Evolutionary conservation across 768 basidiomycete species (phyloP).

Genomic region (Macrolepiota dolichaula): DNA sequence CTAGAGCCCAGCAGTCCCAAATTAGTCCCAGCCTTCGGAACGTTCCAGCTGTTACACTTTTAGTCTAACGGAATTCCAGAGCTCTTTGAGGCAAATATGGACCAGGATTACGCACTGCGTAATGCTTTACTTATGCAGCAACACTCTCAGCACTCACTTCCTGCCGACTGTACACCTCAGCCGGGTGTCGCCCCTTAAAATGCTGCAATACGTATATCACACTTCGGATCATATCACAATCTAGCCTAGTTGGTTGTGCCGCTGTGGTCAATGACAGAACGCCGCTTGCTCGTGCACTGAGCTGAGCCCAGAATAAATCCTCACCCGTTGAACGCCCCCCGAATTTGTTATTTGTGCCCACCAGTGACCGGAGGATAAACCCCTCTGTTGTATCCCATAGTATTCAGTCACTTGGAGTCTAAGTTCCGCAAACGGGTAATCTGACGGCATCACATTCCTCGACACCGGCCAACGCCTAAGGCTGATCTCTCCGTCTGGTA

Average conservation of each 20-base stretch:
- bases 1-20: neutral
- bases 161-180: neutral
- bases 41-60: constrained; percentile 5
- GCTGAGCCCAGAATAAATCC: too few species aligned
- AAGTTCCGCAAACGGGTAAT: neutral
- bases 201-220: too few species aligned
- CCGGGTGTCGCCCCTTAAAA: neutral
- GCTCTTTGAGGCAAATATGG: neutral
- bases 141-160: neutral
- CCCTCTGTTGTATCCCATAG: neutral
- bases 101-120: neutral
- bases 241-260: too few species aligned
- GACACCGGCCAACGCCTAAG: neutral
- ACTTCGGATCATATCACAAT: too few species aligned
- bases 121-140: neutral
- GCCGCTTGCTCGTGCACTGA: too few species aligned
- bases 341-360: neutral
- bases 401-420: neutral
- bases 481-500: neutral
- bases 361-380: too few species aligned
- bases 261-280: too few species aligned
- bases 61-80: constrained; percentile 3
- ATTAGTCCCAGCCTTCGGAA: neutral
- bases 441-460: neutral
- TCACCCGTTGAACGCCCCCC: too few species aligned